Conservation (phyloP, 768 basidiomycete genomes). For the Candolleomyces aberdarensis region DNA sequence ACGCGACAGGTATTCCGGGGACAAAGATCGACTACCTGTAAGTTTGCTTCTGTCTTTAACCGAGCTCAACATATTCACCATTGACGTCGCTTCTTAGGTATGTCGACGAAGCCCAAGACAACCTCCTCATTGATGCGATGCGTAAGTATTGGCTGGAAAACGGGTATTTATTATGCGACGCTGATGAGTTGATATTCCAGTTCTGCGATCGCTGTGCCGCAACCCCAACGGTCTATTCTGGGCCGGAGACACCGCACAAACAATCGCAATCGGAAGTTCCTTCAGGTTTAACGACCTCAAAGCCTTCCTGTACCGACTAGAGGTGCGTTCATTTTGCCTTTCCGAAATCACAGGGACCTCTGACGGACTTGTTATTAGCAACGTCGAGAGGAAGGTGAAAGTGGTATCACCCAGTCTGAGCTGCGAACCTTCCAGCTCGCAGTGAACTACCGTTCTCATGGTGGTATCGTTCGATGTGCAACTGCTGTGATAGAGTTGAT, state of each 20-base stretch:
- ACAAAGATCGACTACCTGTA: constrained; percentile 51
- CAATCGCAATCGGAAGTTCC: constrained; percentile 68
- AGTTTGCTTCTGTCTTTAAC: constrained; percentile 11
- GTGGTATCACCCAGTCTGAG: constrained; percentile 1
- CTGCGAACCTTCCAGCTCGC: constrained; percentile 48
- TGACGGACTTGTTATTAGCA: constrained; percentile 2
- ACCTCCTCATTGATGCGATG: constrained; percentile 57
- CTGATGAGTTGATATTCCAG: constrained; percentile 28
- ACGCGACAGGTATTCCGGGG: constrained; percentile 30
- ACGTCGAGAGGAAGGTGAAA: not conserved
- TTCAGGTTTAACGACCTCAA: constrained; percentile 73
- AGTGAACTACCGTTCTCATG: constrained; percentile 67
- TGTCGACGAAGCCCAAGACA: constrained; percentile 66
- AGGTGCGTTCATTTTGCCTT: constrained; percentile 39
- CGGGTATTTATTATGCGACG: not conserved
- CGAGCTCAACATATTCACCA: not conserved
- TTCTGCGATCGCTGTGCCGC: constrained; percentile 55
- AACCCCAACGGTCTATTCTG: constrained; percentile 71
- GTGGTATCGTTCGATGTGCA: constrained; percentile 69
- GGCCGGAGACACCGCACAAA: constrained; percentile 81
- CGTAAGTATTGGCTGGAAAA: constrained; percentile 30
- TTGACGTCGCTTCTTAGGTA: constrained; percentile 36
- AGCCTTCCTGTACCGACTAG: constrained; percentile 59
- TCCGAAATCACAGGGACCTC: no score
- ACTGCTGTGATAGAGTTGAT: constrained; percentile 62